Conservation (phyloP, 2,329 filamentous ascomycete species). For the Trichoderma gracile region DNA sequence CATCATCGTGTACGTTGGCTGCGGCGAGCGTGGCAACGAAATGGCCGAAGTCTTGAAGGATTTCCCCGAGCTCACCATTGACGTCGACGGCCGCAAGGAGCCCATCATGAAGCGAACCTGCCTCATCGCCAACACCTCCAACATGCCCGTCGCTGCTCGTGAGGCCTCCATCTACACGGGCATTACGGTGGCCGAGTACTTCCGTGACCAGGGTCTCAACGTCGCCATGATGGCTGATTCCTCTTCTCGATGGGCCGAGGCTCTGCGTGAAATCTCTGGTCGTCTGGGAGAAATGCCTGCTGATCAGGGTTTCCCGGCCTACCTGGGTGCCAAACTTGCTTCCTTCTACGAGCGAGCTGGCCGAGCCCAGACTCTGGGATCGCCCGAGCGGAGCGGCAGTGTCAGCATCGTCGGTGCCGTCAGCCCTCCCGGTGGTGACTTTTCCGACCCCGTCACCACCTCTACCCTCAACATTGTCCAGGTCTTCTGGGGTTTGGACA, state of each 20-base stretch:
- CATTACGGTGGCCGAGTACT: slow-evolving; percentile 94
- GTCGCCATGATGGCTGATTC: slow-evolving; percentile 99
- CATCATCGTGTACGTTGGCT: slow-evolving; percentile 95
- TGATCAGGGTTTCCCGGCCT: slow-evolving; percentile 98
- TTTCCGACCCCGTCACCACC: slow-evolving; percentile 95
- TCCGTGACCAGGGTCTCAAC: slow-evolving; percentile 93
- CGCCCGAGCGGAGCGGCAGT: slow-evolving; percentile 83
- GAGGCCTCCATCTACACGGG: slow-evolving; percentile 98
- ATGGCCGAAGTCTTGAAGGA: slow-evolving; percentile 99
- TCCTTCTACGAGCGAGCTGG: slow-evolving; percentile 99
- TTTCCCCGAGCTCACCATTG: slow-evolving; percentile 96
- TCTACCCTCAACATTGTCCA: slow-evolving; percentile 96
- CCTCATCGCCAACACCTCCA: slow-evolving; percentile 97
- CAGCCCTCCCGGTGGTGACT: slow-evolving; percentile 96
- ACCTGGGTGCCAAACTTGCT: slow-evolving; percentile 92
- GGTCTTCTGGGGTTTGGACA: slow-evolving; percentile 99
- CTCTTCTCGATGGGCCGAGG: slow-evolving; percentile 96
- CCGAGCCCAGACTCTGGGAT: slow-evolving; percentile 80
- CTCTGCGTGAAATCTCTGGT: slow-evolving; percentile 96
- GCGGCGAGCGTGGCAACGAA: slow-evolving; percentile 92
- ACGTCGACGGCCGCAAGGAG: slow-evolving; percentile 90
- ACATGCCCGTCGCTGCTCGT: slow-evolving; percentile 98
- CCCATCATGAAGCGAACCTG: slow-evolving; percentile 99
- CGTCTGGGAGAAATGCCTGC: slow-evolving; percentile 99
- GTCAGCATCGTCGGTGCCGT: slow-evolving; percentile 98